Base-by-base conservation (phyloP, 495 filamentous ascomycete species). In the Trypethelium eluteriae region DNA sequence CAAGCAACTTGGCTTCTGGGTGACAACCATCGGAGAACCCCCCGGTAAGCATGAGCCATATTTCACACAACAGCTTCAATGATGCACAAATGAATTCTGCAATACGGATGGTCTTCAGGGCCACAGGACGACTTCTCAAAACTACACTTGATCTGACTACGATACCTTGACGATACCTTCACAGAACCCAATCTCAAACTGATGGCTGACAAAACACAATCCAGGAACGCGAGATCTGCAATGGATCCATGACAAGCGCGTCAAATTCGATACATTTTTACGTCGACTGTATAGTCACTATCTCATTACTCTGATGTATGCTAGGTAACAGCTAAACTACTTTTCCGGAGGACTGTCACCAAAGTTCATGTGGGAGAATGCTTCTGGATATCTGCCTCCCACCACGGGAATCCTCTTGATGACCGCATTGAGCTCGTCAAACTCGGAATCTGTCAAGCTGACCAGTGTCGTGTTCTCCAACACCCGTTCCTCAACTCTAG, bases 81-180 rank as follows among this genome's bases (percentile, higher is more conserved):
- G 75, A 78, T 77, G 75, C 77, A 71, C 56, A 66, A 68, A 66
- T 72, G 74, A 76, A 68, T 78, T 78, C 76, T 78, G 76, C 76
- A 78, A 78, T 78, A 39, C 76, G 63, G 68, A 78, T 69, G 71
- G 70, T 71, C 70, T 25, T 25, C 25, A 41, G 69, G 74, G 62
- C 69, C 72, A 70, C 38, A 70, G 73, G 76, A 64, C 63, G 76
- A 78, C 41, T 64, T 59, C 62, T 63, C 66, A 66, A 72, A 67
- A 73, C 74, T 78, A 78, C 76, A 77, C 74, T 78, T 76, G 75
- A 77, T 76, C 76, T 78, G 76, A 78, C 36, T 11, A 6, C 46
- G 61, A 39, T 47, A 38, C 9, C 61, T 44, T 50, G 18, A 18
- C 35, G 62, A 59, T 49, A 36, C 18, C 18, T 62, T 65, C 65